Evolutionary conservation across 2,329 filamentous ascomycete species (phyloP), one percentile per base, ranked within the genome.

Genomic region (Epicoccum sorghinum): DNA sequence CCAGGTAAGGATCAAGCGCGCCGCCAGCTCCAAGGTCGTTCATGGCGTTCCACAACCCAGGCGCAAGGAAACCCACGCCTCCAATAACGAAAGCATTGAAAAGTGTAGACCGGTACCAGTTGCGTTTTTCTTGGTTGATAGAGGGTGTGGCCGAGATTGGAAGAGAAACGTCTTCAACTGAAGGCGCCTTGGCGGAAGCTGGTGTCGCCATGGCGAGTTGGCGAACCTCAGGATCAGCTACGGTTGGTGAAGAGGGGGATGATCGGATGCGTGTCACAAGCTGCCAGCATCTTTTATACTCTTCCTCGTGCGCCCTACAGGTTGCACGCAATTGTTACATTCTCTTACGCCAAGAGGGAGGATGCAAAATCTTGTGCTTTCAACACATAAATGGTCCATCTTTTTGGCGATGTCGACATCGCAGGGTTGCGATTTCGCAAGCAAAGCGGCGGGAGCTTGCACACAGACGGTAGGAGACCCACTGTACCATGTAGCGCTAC

Each of bases 21-120:
- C 82, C 82, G 35, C 82, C 82, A 1, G 81, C 82, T 13, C 82
- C 82, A 4, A 82, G 69, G 1, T 76, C 72, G 56, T 81, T 83
- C 79, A 84, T 82, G 1, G 82, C 82, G 63, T 82, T 83, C 82
- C 82, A 84, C 3, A 85, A 66, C 0, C 79, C 79, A 0, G 79
- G 79, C 0, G 78, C 78, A 32, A 81, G 71, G 59, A 83, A 83
- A 1, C 80, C 82, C 0, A 83, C 81, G 12, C 73, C 75, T 10
- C 82, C 82, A 40, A 83, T 82, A 13, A 84, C 73, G 42, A 78
- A 79, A 35, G 80, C 80, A 62, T 84, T 82, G 74, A 82, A 83
- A 1, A 84, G 73, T 0, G 80, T 82, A 2, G 76, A 77, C 46
- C 76, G 79, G 57, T 83, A 81, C 81, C 82, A 84, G 48, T 55